Base-by-base conservation (phyloP, 495 filamentous ascomycete genomes). In the Annulohypoxylon moriforme region DNA sequence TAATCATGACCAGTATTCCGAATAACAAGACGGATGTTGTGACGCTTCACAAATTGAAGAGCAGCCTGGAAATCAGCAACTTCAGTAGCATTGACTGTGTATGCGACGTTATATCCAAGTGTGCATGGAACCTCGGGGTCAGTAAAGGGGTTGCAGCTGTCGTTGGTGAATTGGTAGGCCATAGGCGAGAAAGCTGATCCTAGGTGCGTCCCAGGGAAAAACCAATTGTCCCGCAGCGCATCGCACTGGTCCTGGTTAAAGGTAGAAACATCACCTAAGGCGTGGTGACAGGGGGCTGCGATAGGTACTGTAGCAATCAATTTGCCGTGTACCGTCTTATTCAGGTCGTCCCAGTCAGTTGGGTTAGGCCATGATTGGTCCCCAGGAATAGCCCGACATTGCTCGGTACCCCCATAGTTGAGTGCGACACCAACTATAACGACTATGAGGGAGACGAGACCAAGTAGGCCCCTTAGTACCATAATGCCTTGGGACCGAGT, bases 31-130 rank as follows among this genome's bases (percentile, higher is more conserved):
- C 82, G 81, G 50, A 84, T 77, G 73, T 83, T 82, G 42, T 81
- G 69, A 34, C 53, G 3, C 63, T 67, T 53, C 33, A 84, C 86
- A 63, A 89, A 89, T 1, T 78, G 75, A 31, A 90, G 65, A 0
- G 81, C 81, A 6, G 77, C 77, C 24, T 74, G 74, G 18, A 87
- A 72, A 62, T 90, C 81, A 9, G 31, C 66, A 3, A 77, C 59
- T 5, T 62, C 50, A 16, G 72, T 68, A n/a, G 82, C 85, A 66
- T 85, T 84, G 62, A 89, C 80, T 1, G 85, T 79, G 62, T 90
- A 92, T 8, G 66, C 57, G 13, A 87, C 82, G 69, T 87, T 87
- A 74, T 88, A 89, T 24, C 86, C 89, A 2, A 89, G 71, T 4
- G 74, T 78, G 80, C 89, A 92, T 11, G 82, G 77, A 36, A 60